Evolutionary conservation across 352 stramenopile species (phyloP).

Genomic region (Phytophthora colocasiae): DNA sequence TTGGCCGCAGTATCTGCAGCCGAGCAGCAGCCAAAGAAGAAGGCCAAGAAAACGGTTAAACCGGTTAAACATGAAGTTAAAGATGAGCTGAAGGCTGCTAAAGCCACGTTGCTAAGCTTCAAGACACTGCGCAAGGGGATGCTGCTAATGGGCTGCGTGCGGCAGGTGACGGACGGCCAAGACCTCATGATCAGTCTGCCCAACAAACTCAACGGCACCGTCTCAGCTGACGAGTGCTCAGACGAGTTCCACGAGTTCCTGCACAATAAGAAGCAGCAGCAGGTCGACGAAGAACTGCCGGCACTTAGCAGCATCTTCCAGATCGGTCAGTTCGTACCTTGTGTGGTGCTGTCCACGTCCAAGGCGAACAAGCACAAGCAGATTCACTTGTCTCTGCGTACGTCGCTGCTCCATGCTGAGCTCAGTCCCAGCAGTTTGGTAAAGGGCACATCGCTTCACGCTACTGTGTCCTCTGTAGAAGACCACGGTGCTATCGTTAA

Average conservation of each 20-base stretch:
- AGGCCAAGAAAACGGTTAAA: conserved; percentile 34
- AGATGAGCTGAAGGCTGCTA: conserved; percentile 43
- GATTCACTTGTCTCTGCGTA: conserved; percentile 92
- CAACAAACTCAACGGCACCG: conserved; percentile 95
- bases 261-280: conserved; percentile 17
- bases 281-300: conserved; percentile 46
- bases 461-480: conserved; percentile 90
- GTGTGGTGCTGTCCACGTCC: conserved; percentile 73
- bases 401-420: conserved; percentile 87
- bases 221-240: conserved; percentile 78
- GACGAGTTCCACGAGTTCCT: conserved; percentile 74
- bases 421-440: conserved; percentile 59
- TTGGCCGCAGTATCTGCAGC: conserved; percentile 38
- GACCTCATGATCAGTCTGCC: conserved; percentile 91
- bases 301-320: conserved; percentile 67
- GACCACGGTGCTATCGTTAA: conserved; percentile 96
- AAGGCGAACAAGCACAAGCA: conserved; percentile 86
- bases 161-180: conserved; percentile 86
- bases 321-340: conserved; percentile 87
- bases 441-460: conserved; percentile 85
- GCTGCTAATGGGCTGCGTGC: conserved; percentile 89
- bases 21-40: conserved; percentile 37
- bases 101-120: conserved; percentile 66
- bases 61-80: conserved; percentile 3
- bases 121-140: conserved; percentile 72